Evolutionary conservation across 805 yeast genomes (phyloP).

Genomic region (Helenozyma rhizophorensis): DNA sequence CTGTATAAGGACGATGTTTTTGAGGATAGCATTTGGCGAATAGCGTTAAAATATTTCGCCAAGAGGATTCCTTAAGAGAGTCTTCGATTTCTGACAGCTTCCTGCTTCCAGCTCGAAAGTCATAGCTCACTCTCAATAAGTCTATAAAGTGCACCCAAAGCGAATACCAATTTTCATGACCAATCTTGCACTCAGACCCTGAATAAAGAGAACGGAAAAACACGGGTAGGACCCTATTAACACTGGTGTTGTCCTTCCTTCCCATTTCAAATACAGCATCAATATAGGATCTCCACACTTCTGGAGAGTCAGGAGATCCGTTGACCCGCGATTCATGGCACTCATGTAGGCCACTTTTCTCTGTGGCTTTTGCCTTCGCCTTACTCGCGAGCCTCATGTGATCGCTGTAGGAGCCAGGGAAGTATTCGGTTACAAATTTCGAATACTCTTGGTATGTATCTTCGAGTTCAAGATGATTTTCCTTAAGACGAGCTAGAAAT

Average conservation of each 20-base stretch:
- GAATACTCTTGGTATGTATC: constrained; percentile 39
- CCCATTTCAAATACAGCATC: constrained; percentile 20
- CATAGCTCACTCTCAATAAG: too few species aligned
- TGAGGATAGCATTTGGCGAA: too few species aligned
- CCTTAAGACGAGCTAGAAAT: constrained; percentile 27
- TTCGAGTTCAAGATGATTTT: constrained; percentile 40
- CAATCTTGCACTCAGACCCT: neutral
- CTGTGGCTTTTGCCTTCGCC: constrained; percentile 21
- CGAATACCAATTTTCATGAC: constrained; percentile 6
- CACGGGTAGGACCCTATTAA: too few species aligned
- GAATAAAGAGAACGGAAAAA: neutral
- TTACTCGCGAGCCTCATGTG: constrained; percentile 35
- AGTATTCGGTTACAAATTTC: constrained; percentile 30
- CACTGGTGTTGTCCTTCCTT: too few species aligned
- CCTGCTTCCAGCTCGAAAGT: too few species aligned
- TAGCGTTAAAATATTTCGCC: too few species aligned
- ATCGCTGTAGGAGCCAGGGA: constrained; percentile 23
- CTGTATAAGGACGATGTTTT: too few species aligned
- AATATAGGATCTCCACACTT: constrained; percentile 32
- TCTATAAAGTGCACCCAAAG: constrained; percentile 5
- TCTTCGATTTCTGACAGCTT: too few species aligned
- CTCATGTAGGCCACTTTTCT: too few species aligned
- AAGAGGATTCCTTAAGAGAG: too few species aligned
- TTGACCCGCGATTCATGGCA: constrained; percentile 25
- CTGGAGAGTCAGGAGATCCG: constrained; percentile 10